Evolutionary conservation across 805 yeast genomes (phyloP), one percentile per base, ranked within the genome.

Genomic region (Sugiyamaella qingdaonensis): DNA sequence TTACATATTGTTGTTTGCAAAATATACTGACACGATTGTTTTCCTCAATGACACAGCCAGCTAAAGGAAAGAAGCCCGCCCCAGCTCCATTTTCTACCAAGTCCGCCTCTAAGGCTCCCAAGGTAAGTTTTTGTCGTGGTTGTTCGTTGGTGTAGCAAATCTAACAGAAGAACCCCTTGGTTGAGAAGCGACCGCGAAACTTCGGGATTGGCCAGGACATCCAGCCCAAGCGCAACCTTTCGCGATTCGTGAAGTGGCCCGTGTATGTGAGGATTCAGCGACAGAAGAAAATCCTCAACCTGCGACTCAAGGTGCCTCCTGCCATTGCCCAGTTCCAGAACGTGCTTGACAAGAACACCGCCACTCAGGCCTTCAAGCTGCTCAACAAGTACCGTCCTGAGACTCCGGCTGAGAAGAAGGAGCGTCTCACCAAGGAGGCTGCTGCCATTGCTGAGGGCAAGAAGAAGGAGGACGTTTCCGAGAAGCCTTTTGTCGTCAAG

Each of bases 301-400:
- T 91, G 77, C 91, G 99, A 86, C 84, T 92, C 74, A 92, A 94
- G 86, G 99, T 92, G 73, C 99, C 99, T 66, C 99, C 99, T 72
- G 86, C 98, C 64, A 85, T 92, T 73, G 84, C 98, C 64, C 99
- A 92, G 81, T 92, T 92, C 85, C 90, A 89, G 72, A 79, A 86
- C 79, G 85, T 90, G 71, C 82, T 92, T 76, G 99, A 92, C 87
- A 91, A 91, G 87, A 92, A 92, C 90, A 87, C 98, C 66, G 98
- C 99, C 71, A 80, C 97, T 69, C 95, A 88, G 79, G 81, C 96
- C 68, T 88, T 92, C 85, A 91, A 91, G 84, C 85, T 92, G 71
- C 85, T 92, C 81, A 90, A 90, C 95, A 92, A 94, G 83, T 92
- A 92, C 89, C 86, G 96, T 81, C 98, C 99, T 73, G 99, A 92